A percentile compares a stretch with the other conserved stretches of the same genome.
phyloP scores from a whole-genome alignment of 345 rosid genomes.

The Turnera subulata region DNA sequence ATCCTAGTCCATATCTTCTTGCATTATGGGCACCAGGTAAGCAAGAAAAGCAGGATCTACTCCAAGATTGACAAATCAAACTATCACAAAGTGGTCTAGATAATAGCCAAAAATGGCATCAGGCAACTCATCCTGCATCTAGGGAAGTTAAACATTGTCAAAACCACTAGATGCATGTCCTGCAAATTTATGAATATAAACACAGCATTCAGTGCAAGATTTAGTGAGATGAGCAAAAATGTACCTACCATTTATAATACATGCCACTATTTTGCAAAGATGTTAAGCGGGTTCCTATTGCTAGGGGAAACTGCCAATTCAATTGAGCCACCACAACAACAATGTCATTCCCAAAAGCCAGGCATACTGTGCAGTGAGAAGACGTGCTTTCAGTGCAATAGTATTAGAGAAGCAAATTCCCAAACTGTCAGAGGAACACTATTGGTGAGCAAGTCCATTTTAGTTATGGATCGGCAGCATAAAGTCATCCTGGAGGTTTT shows the following conservation, averaged over 20 bases:
- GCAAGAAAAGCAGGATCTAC: neutral
- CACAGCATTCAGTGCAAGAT: neutral
- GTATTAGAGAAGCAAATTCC: slow-evolving; percentile 55
- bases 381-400: slow-evolving; percentile 76
- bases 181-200: neutral
- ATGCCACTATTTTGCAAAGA: too few species aligned
- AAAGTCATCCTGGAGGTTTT: neutral
- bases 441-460: slow-evolving; percentile 50
- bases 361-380: slow-evolving; percentile 49
- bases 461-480: neutral
- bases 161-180: neutral
- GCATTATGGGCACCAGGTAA: slow-evolving; percentile 99
- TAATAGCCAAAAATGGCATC: neutral
- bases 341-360: slow-evolving; percentile 47
- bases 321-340: slow-evolving; percentile 48
- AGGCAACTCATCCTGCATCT: neutral
- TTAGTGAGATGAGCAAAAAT: neutral
- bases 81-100: neutral
- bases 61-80: neutral
- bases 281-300: neutral
- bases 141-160: neutral
- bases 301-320: slow-evolving; percentile 87
- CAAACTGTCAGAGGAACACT: slow-evolving; percentile 87
- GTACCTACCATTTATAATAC: neutral
- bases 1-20: slow-evolving; percentile 78